Conservation (phyloP, 139 green algal genomes). For the Chlorella sp. region DNA sequence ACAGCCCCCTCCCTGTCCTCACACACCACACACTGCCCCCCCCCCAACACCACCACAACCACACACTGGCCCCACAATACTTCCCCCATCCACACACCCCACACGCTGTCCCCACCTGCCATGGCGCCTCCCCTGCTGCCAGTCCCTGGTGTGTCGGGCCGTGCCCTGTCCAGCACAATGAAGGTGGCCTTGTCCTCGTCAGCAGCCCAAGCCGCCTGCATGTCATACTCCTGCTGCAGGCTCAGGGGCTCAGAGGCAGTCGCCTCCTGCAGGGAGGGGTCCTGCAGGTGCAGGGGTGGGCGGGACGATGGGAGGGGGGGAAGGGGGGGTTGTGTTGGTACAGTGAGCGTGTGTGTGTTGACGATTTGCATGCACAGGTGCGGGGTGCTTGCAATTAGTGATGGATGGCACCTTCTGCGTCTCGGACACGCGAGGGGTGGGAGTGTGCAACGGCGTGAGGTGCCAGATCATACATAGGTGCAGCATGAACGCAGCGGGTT, state of each 20-base stretch:
- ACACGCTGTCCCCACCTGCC: no score
- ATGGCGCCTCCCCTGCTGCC: slow-evolving; percentile 20
- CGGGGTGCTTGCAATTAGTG: slow-evolving; percentile 47
- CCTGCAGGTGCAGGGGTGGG: no score
- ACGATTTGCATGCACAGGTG: slow-evolving; percentile 37
- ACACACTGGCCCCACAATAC: no score
- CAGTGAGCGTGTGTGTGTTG: neutral
- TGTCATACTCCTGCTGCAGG: slow-evolving; percentile 71
- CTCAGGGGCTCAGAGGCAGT: slow-evolving; percentile 65
- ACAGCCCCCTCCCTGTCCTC: no score
- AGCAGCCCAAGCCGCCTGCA: slow-evolving; percentile 67
- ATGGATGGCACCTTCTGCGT: neutral
- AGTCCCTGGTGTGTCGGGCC: slow-evolving; percentile 1
- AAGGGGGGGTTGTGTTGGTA: neutral
- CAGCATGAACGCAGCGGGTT: no score
- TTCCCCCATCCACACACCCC: no score
- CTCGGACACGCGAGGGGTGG: no score
- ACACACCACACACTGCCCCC: no score
- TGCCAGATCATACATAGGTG: no score
- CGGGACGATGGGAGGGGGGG: neutral
- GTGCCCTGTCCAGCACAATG: slow-evolving; percentile 62
- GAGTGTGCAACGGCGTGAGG: no score
- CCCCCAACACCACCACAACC: no score
- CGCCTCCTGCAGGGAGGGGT: slow-evolving; percentile 45
- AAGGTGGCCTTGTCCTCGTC: slow-evolving; percentile 79